These are phyloP conservation scores for Stereum hirsutum DNA, from an alignment of 1,284 basidiomycete genomes.

Conservation along the genomic window DNA sequence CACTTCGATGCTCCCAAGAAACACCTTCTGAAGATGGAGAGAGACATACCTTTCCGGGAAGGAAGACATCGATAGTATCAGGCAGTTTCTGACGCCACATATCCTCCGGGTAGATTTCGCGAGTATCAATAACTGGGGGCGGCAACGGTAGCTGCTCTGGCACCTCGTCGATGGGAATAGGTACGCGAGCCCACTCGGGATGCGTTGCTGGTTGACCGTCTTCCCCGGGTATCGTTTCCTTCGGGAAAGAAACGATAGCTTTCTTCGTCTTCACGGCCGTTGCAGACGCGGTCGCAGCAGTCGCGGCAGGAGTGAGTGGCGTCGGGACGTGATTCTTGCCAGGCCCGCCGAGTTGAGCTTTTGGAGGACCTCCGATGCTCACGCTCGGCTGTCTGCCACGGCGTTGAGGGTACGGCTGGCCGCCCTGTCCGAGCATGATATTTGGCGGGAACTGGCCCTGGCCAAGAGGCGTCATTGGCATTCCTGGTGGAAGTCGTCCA, in stretches of 20 bases:
- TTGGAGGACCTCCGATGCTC: slow-evolving; percentile 67
- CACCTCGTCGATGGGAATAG: slow-evolving; percentile 35
- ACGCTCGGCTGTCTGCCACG: slow-evolving; percentile 58
- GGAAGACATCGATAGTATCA: slow-evolving; percentile 63
- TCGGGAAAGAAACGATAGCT: slow-evolving; percentile 59
- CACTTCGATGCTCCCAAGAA: too few relatives aligned
- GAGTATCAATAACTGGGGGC: slow-evolving; percentile 41
- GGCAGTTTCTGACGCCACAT: slow-evolving; percentile 46
- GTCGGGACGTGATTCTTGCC: slow-evolving; percentile 64
- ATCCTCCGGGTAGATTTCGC: slow-evolving; percentile 55
- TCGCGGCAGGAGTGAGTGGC: slow-evolving; percentile 27
- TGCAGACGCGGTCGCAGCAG: slow-evolving; percentile 15
- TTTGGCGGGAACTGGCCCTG: slow-evolving; percentile 45
- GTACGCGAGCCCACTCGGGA: slow-evolving; percentile 52
- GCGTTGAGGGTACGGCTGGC: slow-evolving; percentile 41
- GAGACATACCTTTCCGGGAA: slow-evolving; percentile 79
- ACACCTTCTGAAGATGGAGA: too few relatives aligned
- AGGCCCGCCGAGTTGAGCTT: slow-evolving; percentile 71
- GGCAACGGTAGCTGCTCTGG: slow-evolving; percentile 24
- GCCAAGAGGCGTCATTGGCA: slow-evolving; percentile 53
- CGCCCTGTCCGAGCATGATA: slow-evolving; percentile 34
- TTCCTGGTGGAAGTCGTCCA: slow-evolving; percentile 43
- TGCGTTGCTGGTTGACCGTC: slow-evolving; percentile 35
- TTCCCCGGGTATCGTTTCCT: slow-evolving; percentile 44
- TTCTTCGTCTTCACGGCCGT: slow-evolving; percentile 51